These are phyloP conservation scores for Lactarius trivialis DNA, from an alignment of 768 basidiomycete genomes.

Conservation along the genomic window DNA sequence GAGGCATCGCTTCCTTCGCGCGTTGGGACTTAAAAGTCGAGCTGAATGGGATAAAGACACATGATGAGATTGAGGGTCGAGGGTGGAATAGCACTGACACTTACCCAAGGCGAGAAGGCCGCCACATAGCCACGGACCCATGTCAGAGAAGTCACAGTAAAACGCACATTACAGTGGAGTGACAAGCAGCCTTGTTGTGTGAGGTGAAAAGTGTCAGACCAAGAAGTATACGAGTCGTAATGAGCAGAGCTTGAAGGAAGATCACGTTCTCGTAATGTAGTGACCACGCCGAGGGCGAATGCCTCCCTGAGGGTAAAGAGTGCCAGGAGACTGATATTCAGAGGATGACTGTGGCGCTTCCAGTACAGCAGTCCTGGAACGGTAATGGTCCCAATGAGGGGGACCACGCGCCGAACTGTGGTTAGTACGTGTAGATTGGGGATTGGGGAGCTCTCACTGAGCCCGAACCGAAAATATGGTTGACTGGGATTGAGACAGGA, in stretches of 20 bases:
- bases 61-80: neutral
- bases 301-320: conserved; percentile 90
- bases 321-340: conserved; percentile 78
- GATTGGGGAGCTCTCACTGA: conserved; percentile 43
- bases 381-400: conserved; percentile 70
- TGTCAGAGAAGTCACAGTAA: conserved; percentile 89
- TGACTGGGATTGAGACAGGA: conserved; percentile 54
- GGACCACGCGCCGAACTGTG: conserved; percentile 54
- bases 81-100: conserved; percentile 23
- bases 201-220: conserved; percentile 93
- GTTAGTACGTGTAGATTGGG: neutral
- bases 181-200: conserved; percentile 69
- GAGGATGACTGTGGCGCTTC: conserved; percentile 88
- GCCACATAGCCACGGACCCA: conserved; percentile 87
- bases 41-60: conserved; percentile 78
- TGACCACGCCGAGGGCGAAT: conserved; percentile 79
- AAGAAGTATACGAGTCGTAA: conserved; percentile 88
- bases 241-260: conserved; percentile 85
- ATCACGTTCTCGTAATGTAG: conserved; percentile 62
- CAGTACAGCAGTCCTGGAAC: conserved; percentile 80
- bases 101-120: conserved; percentile 72
- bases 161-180: neutral
- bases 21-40: no score
- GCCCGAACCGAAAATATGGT: conserved; percentile 64
- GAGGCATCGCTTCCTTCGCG: no score